Conservation (phyloP, 192 early-diverging fungal genomes). For the Coemansia sp. region DNA sequence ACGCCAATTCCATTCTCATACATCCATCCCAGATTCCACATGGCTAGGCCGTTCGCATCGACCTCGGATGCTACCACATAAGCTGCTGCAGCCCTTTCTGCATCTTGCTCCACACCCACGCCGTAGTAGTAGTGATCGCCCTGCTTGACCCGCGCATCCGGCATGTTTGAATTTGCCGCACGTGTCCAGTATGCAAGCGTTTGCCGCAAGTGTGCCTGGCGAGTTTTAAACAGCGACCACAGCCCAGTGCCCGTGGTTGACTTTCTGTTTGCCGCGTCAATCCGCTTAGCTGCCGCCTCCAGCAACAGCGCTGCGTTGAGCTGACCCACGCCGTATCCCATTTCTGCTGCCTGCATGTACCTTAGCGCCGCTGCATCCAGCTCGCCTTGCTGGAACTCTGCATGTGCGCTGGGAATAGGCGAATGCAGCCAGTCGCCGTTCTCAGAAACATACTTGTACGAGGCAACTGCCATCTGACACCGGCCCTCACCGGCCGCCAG, state of each 20-base stretch:
- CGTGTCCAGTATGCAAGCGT: conserved; percentile 91
- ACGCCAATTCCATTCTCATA: conserved; percentile 92
- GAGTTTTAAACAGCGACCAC: conserved; percentile 13
- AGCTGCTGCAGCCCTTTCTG: conserved; percentile 72
- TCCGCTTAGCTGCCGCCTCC: conserved; percentile 48
- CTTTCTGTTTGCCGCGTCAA: background rate
- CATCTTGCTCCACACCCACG: conserved; percentile 64
- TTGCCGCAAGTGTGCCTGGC: conserved; percentile 34
- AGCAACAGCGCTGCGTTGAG: conserved; percentile 87
- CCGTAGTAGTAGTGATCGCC: conserved; percentile 93
- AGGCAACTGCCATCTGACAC: conserved; percentile 68
- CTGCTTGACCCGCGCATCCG: conserved; percentile 86
- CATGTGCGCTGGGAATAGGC: conserved; percentile 58
- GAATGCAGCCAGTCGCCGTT: conserved; percentile 81
- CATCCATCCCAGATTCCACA: conserved; percentile 98
- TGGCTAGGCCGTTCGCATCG: conserved; percentile 75
- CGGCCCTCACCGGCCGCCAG: conserved; percentile 53
- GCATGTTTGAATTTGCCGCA: conserved; percentile 89
- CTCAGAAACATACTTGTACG: conserved; percentile 81
- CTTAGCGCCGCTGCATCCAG: conserved; percentile 65
- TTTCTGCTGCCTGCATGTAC: conserved; percentile 85
- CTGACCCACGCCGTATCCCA: conserved; percentile 84
- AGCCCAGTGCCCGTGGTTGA: background rate
- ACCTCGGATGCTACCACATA: conserved; percentile 81
- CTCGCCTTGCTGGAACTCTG: conserved; percentile 61